Evolutionary conservation across 805 yeast genomes (phyloP).

Genomic region (Pichia occidentalis): DNA sequence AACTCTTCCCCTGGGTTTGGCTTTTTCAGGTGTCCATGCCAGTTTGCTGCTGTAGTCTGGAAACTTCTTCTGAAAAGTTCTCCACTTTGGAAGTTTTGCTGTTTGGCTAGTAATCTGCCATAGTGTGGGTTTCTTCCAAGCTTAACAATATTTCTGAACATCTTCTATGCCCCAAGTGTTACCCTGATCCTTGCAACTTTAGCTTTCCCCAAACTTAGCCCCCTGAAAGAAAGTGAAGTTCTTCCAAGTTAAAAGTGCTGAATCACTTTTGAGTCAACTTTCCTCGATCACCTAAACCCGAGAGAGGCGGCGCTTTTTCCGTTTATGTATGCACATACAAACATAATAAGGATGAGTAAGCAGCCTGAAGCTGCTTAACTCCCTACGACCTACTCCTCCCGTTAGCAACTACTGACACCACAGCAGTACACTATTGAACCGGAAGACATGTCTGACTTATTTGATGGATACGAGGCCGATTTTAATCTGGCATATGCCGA

Average conservation of each 20-base stretch:
- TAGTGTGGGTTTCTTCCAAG: neutral
- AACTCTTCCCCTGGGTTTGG: slow-evolving; percentile 93
- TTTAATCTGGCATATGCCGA: slow-evolving; percentile 65
- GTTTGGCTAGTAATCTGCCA: neutral
- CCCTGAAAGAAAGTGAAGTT: no score
- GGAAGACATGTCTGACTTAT: slow-evolving; percentile 40
- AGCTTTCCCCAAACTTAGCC: no score
- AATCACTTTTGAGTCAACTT: no score
- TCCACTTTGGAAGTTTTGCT: slow-evolving; percentile 1
- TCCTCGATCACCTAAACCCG: no score
- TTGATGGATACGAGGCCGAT: slow-evolving; percentile 63
- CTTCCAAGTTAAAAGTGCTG: no score
- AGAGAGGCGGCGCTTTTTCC: no score
- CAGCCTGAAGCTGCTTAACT: no score
- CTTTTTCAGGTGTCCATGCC: slow-evolving; percentile 82
- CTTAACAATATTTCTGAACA: neutral
- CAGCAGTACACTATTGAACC: no score
- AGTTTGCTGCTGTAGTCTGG: slow-evolving; percentile 15
- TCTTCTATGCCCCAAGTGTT: neutral
- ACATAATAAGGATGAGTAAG: no score
- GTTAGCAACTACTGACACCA: neutral
- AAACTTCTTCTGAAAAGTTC: slow-evolving; percentile 13
- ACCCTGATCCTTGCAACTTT: no score
- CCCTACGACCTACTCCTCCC: no score
- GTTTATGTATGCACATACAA: no score